Conservation (phyloP, 2,329 filamentous ascomycete species). For the Sclerotinia nivalis region DNA sequence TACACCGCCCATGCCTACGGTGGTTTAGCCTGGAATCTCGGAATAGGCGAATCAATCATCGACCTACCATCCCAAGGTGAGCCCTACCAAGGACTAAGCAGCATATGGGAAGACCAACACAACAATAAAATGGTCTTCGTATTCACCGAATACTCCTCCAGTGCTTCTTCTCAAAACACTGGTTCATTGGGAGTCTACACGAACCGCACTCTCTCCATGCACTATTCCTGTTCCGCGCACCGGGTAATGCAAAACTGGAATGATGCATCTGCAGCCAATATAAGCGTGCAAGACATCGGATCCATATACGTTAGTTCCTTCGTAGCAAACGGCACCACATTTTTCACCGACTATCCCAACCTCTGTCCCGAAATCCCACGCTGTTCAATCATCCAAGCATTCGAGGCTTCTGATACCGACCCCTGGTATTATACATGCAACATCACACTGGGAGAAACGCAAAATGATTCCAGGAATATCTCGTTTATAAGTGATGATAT, state of each 20-base stretch:
- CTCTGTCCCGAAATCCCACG: conserved; percentile 28
- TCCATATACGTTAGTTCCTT: conserved; percentile 35
- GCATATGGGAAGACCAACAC: conserved; percentile 5
- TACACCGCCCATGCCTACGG: conserved; percentile 50
- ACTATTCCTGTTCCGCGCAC: conserved; percentile 40
- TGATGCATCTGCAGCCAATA: conserved; percentile 32
- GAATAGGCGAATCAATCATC: conserved; percentile 28
- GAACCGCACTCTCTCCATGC: conserved; percentile 41
- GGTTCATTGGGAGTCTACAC: conserved; percentile 39
- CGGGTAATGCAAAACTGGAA: conserved; percentile 41
- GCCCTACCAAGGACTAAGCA: background rate
- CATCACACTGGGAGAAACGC: conserved; percentile 43
- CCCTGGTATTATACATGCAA: conserved; percentile 49
- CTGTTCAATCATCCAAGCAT: conserved; percentile 41
- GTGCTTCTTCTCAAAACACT: conserved; percentile 12
- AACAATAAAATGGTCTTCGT: conserved; percentile 12
- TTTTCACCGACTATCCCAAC: conserved; percentile 41
- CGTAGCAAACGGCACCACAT: conserved; percentile 43
- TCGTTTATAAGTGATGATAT: conserved; percentile 42
- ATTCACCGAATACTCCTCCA: conserved; percentile 44
- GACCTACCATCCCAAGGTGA: background rate
- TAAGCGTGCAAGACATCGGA: conserved; percentile 39
- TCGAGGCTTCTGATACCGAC: conserved; percentile 43
- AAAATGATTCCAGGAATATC: conserved; percentile 36
- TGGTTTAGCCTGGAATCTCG: conserved; percentile 42